Conservation (phyloP, 495 filamentous ascomycete genomes). For the Lophium mytilinum region DNA sequence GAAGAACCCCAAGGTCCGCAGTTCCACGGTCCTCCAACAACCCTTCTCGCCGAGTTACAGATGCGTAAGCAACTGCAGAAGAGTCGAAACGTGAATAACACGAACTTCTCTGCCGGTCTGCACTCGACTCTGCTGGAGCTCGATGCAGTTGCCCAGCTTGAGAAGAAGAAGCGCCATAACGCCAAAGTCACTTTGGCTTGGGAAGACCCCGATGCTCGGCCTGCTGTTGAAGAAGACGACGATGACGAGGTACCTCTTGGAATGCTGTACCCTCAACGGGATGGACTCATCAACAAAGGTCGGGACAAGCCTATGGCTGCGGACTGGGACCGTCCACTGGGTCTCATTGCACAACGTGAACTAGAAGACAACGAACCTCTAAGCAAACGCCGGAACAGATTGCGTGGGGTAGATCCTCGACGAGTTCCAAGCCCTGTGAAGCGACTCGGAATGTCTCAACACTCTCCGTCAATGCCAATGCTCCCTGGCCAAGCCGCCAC, state of each 20-base stretch:
- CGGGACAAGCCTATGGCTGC: slow-evolving; percentile 4
- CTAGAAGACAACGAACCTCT: slow-evolving; percentile 89
- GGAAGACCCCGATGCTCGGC: slow-evolving; percentile 56
- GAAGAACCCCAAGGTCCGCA: slow-evolving; percentile 6
- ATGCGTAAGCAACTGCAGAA: slow-evolving; percentile 78
- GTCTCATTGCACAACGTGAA: slow-evolving; percentile 75
- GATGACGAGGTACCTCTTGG: slow-evolving; percentile 75
- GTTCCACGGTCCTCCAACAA: slow-evolving; percentile 68
- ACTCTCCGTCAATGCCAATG: slow-evolving; percentile 6
- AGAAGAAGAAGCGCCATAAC: slow-evolving; percentile 62
- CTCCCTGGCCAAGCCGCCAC: slow-evolving; percentile 7
- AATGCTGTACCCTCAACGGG: slow-evolving; percentile 60
- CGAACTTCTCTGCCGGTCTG: slow-evolving; percentile 64
- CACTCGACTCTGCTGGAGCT: slow-evolving; percentile 85
- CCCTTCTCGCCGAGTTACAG: slow-evolving; percentile 85
- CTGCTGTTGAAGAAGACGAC: slow-evolving; percentile 40
- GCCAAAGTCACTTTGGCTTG: slow-evolving; percentile 81
- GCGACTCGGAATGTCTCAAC: slow-evolving; percentile 15
- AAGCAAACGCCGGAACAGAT: slow-evolving; percentile 65
- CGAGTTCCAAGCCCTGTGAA: slow-evolving; percentile 29
- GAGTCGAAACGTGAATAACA: slow-evolving; percentile 59
- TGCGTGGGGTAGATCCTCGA: slow-evolving; percentile 50
- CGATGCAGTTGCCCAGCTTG: slow-evolving; percentile 82
- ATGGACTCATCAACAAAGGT: slow-evolving; percentile 42
- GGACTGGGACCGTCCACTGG: slow-evolving; percentile 57